Evolutionary conservation across 2,329 filamentous ascomycete genomes (phyloP).

Genomic region (Calonectria ilicicola): DNA sequence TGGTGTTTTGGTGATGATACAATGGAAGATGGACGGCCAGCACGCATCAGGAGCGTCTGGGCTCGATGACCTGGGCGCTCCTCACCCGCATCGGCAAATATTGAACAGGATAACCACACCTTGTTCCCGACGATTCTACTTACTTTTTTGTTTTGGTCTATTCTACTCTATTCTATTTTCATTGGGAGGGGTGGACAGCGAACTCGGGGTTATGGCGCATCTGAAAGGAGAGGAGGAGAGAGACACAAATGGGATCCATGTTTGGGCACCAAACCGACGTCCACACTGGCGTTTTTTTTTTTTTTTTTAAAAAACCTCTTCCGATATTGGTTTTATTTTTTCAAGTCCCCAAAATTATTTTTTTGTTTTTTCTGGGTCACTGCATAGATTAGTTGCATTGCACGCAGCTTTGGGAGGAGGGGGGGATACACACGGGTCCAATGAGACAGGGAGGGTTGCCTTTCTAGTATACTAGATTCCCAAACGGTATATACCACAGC

Average conservation of each 20-base stretch:
- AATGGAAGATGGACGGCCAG: neutral
- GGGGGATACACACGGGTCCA: neutral
- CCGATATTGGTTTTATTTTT: neutral
- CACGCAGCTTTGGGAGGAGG: neutral
- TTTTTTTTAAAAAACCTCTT: too few species aligned
- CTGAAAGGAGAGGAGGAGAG: neutral
- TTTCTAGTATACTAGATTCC: slow-evolving; percentile 1
- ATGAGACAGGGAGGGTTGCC: slow-evolving; percentile 4
- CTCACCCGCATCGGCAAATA: neutral
- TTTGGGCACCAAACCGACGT: slow-evolving; percentile 8
- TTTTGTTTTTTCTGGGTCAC: neutral
- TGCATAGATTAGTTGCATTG: slow-evolving; percentile 2
- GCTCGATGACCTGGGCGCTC: neutral
- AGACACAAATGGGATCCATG: neutral
- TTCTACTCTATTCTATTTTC: neutral
- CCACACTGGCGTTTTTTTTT: slow-evolving; percentile 6
- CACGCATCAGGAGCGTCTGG: neutral
- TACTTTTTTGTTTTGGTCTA: neutral
- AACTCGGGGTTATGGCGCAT: slow-evolving; percentile 1
- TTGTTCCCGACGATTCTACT: neutral
- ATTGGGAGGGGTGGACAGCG: slow-evolving; percentile 3
- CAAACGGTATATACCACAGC: neutral
- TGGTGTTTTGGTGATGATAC: neutral
- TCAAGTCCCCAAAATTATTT: neutral
- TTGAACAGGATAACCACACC: neutral